Evolutionary conservation across 2,329 filamentous ascomycete genomes (phyloP).

Genomic region (Colletotrichum aenigma): DNA sequence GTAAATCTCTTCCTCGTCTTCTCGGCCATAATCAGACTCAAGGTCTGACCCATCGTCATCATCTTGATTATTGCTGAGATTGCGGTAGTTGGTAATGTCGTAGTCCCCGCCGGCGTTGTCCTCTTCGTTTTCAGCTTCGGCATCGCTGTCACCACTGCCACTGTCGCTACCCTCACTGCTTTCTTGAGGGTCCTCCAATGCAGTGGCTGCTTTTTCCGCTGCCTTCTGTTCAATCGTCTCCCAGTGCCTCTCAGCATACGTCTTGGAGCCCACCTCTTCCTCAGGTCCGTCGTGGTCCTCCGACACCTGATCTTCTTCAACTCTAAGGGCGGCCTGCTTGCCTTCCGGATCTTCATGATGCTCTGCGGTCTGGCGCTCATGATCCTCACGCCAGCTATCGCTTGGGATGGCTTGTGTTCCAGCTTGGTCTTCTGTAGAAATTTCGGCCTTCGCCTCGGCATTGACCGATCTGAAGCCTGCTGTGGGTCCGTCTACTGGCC

Average conservation of each 20-base stretch:
- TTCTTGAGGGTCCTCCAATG: neutral
- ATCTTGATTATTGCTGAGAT: constrained; percentile 22
- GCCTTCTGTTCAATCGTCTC: neutral
- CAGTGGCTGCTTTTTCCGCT: neutral
- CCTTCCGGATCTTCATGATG: neutral
- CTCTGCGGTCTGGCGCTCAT: neutral
- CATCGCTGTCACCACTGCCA: constrained; percentile 4
- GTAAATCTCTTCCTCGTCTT: constrained; percentile 9
- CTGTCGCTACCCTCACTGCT: neutral
- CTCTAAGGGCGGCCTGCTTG: neutral
- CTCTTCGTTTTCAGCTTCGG: constrained; percentile 11
- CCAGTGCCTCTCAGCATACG: constrained; percentile 6
- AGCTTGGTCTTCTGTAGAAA: neutral
- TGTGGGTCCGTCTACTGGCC: neutral
- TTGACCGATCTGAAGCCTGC: neutral
- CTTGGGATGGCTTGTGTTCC: neutral
- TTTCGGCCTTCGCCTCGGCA: neutral
- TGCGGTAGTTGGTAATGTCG: constrained; percentile 21
- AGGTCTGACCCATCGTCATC: constrained; percentile 20
- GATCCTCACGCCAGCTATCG: neutral
- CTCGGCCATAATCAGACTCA: constrained; percentile 20
- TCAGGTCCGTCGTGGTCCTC: constrained; percentile 8
- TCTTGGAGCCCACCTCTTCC: neutral
- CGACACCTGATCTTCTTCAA: neutral
- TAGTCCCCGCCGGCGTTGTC: constrained; percentile 21